Base-by-base conservation (phyloP, 83 land plant species). In the Picea mariana region DNA sequence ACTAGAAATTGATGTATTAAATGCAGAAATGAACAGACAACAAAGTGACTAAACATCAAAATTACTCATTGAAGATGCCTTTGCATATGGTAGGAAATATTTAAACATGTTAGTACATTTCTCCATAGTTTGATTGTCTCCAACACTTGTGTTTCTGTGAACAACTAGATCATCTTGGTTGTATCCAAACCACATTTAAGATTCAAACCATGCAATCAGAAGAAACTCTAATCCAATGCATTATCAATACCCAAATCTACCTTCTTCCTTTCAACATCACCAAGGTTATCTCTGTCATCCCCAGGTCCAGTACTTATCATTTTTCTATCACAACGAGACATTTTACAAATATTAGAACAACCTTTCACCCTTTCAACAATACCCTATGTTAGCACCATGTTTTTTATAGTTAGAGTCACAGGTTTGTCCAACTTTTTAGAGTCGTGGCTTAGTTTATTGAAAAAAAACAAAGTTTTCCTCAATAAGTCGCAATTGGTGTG, bases 71-170 rank as follows among this genome's bases (percentile, higher is more conserved):
- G 99, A 91, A 79, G 97, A 93, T 73, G 88, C 92, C 82, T 88
- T 96, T 34, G 99, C 99, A 89, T 93, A 96, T 6, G 99, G 95
- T 18, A 96, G 84, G 47, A 98, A 86, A 82, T 98, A 98, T 59
- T 94, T 95, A 77, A 98, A 93, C 4, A 98, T 99, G 82, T 93
- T 97, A 80, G 99, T 96, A 87, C 99, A 98, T 75, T 98, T 99
- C 77, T 98, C 99, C 84, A 90, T 94, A 78, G 96, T 91, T 86
- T 98, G 97, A 82, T 96, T 96, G 79, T 98, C 99, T 77, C 97
- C 99, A 66, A 90, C 91, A 82, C 87, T 94, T 67, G 97, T 93
- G 85, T 96, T 98, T 81, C 81, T 92, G 87, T 98, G 99, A 13
- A 87, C 76, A 23, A 88, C 91, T 67, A 98, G 84, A 75, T 95